phyloP scores from a whole-genome alignment of 2,329 filamentous ascomycete species.

The Aschersonia sp. region DNA sequence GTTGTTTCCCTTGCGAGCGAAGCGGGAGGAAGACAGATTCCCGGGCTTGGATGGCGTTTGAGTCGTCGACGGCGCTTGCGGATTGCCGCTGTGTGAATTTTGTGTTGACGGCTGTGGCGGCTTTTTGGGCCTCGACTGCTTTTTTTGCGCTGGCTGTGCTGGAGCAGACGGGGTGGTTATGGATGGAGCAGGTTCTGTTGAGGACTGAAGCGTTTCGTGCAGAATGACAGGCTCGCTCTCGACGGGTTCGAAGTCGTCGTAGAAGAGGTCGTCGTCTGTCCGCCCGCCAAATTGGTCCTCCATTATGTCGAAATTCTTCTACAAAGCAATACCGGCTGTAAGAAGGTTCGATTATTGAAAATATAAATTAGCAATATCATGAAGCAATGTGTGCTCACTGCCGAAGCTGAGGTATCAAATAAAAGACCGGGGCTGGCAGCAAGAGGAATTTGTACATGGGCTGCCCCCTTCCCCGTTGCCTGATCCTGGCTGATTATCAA shows the following conservation, averaged over 20 bases:
- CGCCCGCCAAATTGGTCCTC: slow-evolving; percentile 46
- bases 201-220: slow-evolving; percentile 1
- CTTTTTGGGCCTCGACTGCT: slow-evolving; percentile 2
- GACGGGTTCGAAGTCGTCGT: slow-evolving; percentile 46
- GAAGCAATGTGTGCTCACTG: too few species aligned
- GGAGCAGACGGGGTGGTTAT: background rate
- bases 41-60: slow-evolving; percentile 2
- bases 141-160: slow-evolving; percentile 2
- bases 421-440: too few species aligned
- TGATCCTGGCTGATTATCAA: too few species aligned
- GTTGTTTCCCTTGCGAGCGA: slow-evolving; percentile 3
- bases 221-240: slow-evolving; percentile 17
- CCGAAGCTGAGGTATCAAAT: too few species aligned
- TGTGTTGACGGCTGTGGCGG: background rate
- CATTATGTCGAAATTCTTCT: slow-evolving; percentile 20
- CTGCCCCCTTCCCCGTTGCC: too few species aligned
- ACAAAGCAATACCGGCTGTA: background rate
- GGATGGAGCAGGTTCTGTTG: background rate
- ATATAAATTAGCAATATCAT: too few species aligned
- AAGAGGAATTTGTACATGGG: too few species aligned
- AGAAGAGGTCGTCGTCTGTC: slow-evolving; percentile 48
- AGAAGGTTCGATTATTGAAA: too few species aligned
- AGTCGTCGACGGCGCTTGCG: slow-evolving; percentile 5
- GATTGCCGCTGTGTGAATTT: background rate
- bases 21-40: slow-evolving; percentile 5